Evolutionary conservation across 1,284 basidiomycete genomes (phyloP), one percentile per base, ranked within the genome.

Genomic region (Sporisorium sorghi): DNA sequence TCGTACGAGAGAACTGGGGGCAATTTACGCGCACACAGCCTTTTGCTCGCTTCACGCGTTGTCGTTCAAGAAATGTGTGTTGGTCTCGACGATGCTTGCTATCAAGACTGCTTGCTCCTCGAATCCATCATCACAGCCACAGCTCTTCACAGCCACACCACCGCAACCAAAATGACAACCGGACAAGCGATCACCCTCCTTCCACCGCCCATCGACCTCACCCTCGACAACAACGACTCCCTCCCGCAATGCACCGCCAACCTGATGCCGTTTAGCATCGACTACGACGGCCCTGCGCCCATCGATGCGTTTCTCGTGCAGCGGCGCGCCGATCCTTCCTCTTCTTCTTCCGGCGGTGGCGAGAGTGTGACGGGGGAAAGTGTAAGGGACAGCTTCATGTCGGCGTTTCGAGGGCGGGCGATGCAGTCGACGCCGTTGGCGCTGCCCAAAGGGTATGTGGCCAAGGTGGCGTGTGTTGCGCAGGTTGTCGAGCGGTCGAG

Each of bases 211-310:
- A 57, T 73, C 58, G 51, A 58, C 11, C 46, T 74, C 39, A 11
- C 42, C 11, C 37, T 67, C 21, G 24, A 12, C 48, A 1, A 37
- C 10, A 11, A 40, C 0, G 8, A 14, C n/a, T 9, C 24, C 0
- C 54, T 71, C 1, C 68, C 68, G 6, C 2, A 19, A 39, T 59
- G 65, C 47, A 51, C 32, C 12, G 68, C 75, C 24, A 75, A 78
- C 53, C 66, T 78, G 6, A 78, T 78, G 76, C 76, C 76, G 9
- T 73, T 78, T 46, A 50, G 48, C 57, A 70, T 78, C 44, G 66
- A 72, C 44, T 78, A 78, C 55, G 51, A 68, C 49, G 76, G 76
- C 10, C 58, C 67, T 0, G 76, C 76, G 0, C 73, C 76, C 2
- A 51, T 78, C 48, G 60, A 76, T 40, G 60, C 61, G 17, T 78